These are phyloP conservation scores for Leccinum broughii DNA, from an alignment of 768 basidiomycete genomes.

Conservation along the genomic window DNA sequence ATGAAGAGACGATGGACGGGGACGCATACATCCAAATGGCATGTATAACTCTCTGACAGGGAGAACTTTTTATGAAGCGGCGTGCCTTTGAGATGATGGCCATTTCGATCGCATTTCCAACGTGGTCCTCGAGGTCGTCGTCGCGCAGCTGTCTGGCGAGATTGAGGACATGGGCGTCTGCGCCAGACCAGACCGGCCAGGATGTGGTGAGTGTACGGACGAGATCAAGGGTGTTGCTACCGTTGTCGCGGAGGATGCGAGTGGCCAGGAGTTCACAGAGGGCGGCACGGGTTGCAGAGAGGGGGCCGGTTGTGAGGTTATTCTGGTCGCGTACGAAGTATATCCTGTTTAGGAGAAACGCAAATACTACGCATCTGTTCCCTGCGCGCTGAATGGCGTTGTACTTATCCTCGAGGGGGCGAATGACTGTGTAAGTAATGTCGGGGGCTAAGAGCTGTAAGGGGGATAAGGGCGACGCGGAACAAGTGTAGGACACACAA, in stretches of 20 bases:
- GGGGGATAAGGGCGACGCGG: slow-evolving; percentile 10
- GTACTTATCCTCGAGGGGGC: slow-evolving; percentile 88
- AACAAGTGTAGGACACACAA: slow-evolving; percentile 5
- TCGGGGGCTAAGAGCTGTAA: slow-evolving; percentile 78
- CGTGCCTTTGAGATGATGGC: slow-evolving; percentile 88
- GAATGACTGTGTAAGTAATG: slow-evolving; percentile 86
- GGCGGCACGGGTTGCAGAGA: slow-evolving; percentile 74
- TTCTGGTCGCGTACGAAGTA: slow-evolving; percentile 81
- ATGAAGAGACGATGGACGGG: not conserved
- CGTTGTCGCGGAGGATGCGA: slow-evolving; percentile 71
- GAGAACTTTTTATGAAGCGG: slow-evolving; percentile 83
- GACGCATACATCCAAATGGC: slow-evolving; percentile 69
- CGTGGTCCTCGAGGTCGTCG: slow-evolving; percentile 71
- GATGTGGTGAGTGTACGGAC: slow-evolving; percentile 71
- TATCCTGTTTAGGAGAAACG: slow-evolving; percentile 83
- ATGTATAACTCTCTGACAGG: slow-evolving; percentile 90
- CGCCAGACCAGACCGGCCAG: slow-evolving; percentile 81
- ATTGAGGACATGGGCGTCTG: slow-evolving; percentile 56
- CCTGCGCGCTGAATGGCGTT: slow-evolving; percentile 63
- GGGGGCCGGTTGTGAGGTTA: slow-evolving; percentile 56
- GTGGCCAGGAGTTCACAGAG: slow-evolving; percentile 92
- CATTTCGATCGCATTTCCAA: slow-evolving; percentile 92
- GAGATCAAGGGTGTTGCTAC: slow-evolving; percentile 65
- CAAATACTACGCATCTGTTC: slow-evolving; percentile 86
- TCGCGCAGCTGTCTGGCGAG: slow-evolving; percentile 64